Base-by-base conservation (phyloP, 495 filamentous ascomycete species). In the Podospora australis region DNA sequence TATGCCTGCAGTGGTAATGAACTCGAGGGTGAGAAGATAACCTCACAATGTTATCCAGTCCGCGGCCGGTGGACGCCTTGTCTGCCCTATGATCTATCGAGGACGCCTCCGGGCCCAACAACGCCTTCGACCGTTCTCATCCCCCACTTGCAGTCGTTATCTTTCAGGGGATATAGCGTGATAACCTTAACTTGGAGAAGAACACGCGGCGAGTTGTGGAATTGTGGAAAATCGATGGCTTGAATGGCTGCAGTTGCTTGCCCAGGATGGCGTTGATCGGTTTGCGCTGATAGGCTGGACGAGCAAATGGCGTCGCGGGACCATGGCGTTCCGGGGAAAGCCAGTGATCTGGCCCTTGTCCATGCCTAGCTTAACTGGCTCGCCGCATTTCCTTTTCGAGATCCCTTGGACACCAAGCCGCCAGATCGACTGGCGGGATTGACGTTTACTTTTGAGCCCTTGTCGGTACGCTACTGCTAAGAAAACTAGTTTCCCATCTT, bases 361-460 rank as follows among this genome's bases (percentile, higher is more conserved):
- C 38, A 11, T 14, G 23, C 14, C 40, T 43, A 23, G 40, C 20
- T 9, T 13, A 16, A 14, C 22, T 26, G 11, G 40, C 23, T 43
- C 40, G 28, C 40, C 40, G 28, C 40, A 43, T 43, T 43, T 43
- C 40, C 40, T n/a, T 28, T 43, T 43, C 14, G 6, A 24, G 34
- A 36, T n/a, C 6, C 34, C n/a, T n/a, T n/a, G n/a, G n/a, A 36
- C 34, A 28, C 14, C 40, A 23, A 43, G 40, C 22, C 40, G 40
- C 40, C 20, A 28, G 40, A 43, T 43, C 40, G 40, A 43, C 40
- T 26, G 17, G 40, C 23, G 40, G 40, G 40, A 28, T 43, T 21
- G 23, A 23, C 39, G 19, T 26, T 24, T 22, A 24, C 13, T 36
- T 16, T 28, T 24, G 23, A 23, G 9, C 20, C n/a, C n/a, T n/a